Evolutionary conservation across 2,329 filamentous ascomycete species (phyloP).

Genomic region (Cyphellophora attinorum): DNA sequence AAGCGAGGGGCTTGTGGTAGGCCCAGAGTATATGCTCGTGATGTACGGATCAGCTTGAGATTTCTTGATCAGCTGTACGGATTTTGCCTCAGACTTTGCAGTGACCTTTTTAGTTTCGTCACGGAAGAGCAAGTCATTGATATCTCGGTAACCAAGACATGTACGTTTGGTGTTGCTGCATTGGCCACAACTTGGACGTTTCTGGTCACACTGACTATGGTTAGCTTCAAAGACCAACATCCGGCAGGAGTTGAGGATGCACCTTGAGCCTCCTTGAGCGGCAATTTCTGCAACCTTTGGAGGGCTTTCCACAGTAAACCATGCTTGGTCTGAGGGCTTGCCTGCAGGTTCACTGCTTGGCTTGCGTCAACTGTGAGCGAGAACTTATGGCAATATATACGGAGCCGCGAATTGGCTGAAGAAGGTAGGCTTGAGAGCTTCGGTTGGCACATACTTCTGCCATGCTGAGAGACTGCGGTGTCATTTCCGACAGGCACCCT

Average conservation of each 20-base stretch:
- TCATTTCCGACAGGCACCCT: too few species aligned
- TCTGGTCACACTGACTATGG: constrained; percentile 59
- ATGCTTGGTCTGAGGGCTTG: constrained; percentile 22
- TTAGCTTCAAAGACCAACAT: constrained; percentile 19
- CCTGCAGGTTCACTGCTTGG: background rate
- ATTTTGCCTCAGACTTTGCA: constrained; percentile 3
- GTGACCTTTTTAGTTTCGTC: constrained; percentile 45
- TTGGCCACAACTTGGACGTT: constrained; percentile 52
- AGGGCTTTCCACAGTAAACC: constrained; percentile 35
- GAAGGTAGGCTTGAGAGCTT: too few species aligned
- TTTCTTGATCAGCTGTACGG: constrained; percentile 1
- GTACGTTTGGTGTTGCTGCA: constrained; percentile 50
- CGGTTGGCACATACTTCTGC: too few species aligned
- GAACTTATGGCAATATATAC: too few species aligned
- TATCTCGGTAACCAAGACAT: constrained; percentile 57
- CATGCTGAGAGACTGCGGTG: too few species aligned
- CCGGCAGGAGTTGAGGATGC: constrained; percentile 11
- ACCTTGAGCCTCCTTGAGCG: constrained; percentile 33
- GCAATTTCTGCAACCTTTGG: constrained; percentile 35
- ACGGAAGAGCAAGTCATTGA: constrained; percentile 56
- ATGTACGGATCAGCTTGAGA: background rate
- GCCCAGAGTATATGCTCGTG: too few species aligned
- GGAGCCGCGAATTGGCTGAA: too few species aligned
- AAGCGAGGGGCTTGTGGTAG: background rate
- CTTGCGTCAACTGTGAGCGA: too few species aligned